These are phyloP conservation scores for Saturnispora sekii DNA, from an alignment of 805 yeast species.

Conservation along the genomic window DNA sequence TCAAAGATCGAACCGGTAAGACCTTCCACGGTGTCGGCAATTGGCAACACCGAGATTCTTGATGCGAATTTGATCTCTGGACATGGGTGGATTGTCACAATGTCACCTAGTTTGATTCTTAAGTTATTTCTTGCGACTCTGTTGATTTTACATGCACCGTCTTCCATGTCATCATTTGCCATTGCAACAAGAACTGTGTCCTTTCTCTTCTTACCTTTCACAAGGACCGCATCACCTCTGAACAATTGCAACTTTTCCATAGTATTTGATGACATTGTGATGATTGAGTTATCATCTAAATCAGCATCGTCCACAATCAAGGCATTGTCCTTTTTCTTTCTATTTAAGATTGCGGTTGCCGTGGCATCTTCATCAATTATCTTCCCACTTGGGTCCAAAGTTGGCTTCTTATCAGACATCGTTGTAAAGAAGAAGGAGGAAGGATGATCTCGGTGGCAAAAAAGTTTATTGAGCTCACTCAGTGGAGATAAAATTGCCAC, in stretches of 20 bases:
- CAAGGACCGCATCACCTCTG: slow-evolving; percentile 96
- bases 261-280: slow-evolving; percentile 89
- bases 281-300: slow-evolving; percentile 94
- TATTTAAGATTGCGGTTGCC: slow-evolving; percentile 94
- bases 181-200: slow-evolving; percentile 94
- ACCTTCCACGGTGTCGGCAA: slow-evolving; percentile 97
- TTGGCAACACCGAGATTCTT: slow-evolving; percentile 89
- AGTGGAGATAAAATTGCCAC: slow-evolving; percentile 3
- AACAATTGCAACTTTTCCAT: slow-evolving; percentile 92
- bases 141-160: slow-evolving; percentile 88
- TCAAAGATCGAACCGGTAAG: slow-evolving; percentile 94
- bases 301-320: slow-evolving; percentile 93
- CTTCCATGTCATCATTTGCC: slow-evolving; percentile 94
- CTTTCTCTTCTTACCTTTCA: slow-evolving; percentile 96
- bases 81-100: slow-evolving; percentile 85
- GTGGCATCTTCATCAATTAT: slow-evolving; percentile 37
- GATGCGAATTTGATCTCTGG: slow-evolving; percentile 97
- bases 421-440: neutral
- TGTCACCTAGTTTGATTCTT: slow-evolving; percentile 89
- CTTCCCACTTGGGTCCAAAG: slow-evolving; percentile 30
- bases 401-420: slow-evolving; percentile 24
- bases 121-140: slow-evolving; percentile 94
- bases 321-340: slow-evolving; percentile 95
- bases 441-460: slow-evolving; percentile 5
- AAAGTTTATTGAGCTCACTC: neutral